A percentile compares a stretch with the other conserved stretches of the same genome.
Conservation (phyloP, 2,329 filamentous ascomycete genomes). For the Sporothrix luriei region DNA sequence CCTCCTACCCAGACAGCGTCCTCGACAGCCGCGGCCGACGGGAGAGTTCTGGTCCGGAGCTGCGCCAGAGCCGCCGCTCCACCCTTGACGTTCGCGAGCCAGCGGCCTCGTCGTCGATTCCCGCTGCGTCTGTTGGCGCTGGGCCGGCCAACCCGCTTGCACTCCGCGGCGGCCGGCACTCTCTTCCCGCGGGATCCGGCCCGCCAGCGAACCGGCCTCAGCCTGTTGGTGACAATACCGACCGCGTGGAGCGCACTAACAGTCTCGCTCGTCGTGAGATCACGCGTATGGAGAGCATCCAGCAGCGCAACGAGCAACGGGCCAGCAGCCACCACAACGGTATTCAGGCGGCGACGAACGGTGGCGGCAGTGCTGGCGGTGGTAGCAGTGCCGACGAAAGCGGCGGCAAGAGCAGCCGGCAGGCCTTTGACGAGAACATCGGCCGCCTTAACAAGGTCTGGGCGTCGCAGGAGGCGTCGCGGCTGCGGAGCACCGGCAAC, state of each 20-base stretch:
- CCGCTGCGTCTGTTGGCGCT: slow-evolving; percentile 18
- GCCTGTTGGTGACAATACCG: slow-evolving; percentile 32
- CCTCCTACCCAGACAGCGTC: not conserved
- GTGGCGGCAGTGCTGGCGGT: slow-evolving; percentile 18
- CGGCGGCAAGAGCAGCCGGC: slow-evolving; percentile 34
- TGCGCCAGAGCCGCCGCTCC: slow-evolving; percentile 49
- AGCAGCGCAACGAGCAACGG: slow-evolving; percentile 55
- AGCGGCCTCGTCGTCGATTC: slow-evolving; percentile 28
- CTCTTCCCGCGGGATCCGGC: slow-evolving; percentile 43
- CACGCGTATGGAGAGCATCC: slow-evolving; percentile 54
- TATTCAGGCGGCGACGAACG: slow-evolving; percentile 33
- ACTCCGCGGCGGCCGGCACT: slow-evolving; percentile 39
- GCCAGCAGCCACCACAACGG: slow-evolving; percentile 40
- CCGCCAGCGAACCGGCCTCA: slow-evolving; percentile 28
- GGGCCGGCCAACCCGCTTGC: not conserved
- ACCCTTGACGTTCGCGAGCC: slow-evolving; percentile 41
- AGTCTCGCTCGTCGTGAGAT: slow-evolving; percentile 56
- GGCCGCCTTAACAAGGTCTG: slow-evolving; percentile 59
- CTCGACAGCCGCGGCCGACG: slow-evolving; percentile 28
- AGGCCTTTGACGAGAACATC: slow-evolving; percentile 53
- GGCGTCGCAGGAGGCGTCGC: slow-evolving; percentile 56
- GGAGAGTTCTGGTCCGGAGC: slow-evolving; percentile 46
- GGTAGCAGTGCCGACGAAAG: slow-evolving; percentile 40
- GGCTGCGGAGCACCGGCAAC: slow-evolving; percentile 46
- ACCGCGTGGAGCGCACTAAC: slow-evolving; percentile 53